Conservation (phyloP, 129 eudicot species). For the Helianthus annuus region DNA sequence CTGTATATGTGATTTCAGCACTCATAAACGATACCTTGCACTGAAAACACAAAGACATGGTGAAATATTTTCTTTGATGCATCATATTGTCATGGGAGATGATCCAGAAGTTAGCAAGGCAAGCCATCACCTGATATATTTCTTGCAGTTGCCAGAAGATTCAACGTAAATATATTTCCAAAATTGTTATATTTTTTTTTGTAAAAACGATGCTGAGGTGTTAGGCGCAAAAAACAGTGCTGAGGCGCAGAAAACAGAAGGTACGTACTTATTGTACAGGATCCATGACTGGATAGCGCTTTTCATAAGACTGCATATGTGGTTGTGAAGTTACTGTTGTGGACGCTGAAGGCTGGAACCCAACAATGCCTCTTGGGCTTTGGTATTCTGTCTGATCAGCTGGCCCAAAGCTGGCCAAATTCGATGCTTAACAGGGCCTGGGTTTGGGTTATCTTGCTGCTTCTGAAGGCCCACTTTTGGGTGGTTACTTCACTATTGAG, state of each 20-base stretch:
- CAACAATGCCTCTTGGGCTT: no score
- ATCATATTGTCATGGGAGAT: conserved; percentile 93
- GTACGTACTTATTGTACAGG: conserved; percentile 92
- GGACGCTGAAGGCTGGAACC: no score
- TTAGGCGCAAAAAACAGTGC: no score
- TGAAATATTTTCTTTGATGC: conserved; percentile 89
- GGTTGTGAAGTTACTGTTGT: conserved; percentile 67
- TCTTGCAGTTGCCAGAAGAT: conserved; percentile 89
- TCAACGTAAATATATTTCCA: conserved; percentile 55
- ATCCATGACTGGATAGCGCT: conserved; percentile 87
- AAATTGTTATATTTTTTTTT: neutral
- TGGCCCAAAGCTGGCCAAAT: no score
- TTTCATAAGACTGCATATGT: conserved; percentile 67
- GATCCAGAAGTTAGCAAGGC: conserved; percentile 98
- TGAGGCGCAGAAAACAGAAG: neutral
- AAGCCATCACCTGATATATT: conserved; percentile 96
- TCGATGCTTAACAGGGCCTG: no score
- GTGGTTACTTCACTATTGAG: no score
- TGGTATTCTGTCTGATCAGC: no score
- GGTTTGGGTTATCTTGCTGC: no score
- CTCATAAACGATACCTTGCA: conserved; percentile 78
- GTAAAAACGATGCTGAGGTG: no score
- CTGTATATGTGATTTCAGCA: conserved; percentile 39
- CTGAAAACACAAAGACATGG: conserved; percentile 86
- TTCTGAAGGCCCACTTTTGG: no score